Base-by-base conservation (phyloP, 768 basidiomycete genomes). In the Imleria badia region DNA sequence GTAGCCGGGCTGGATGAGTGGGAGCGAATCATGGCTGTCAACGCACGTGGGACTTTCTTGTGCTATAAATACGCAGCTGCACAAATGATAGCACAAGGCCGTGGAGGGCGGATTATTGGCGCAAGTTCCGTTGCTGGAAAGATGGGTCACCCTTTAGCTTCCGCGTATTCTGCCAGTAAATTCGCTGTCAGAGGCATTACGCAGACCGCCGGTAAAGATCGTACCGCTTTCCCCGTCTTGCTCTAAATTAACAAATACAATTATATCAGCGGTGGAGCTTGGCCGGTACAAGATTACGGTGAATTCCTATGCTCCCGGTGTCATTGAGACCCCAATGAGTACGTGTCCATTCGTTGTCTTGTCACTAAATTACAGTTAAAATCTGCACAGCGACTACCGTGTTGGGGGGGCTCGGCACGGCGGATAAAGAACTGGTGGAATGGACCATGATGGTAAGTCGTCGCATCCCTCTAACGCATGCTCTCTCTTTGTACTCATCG, bases 1-100 rank as follows among this genome's bases (percentile, higher is more conserved):
- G 6, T 33, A 72, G 80, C 72, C 5, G 61, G 65, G 4, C 43
- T 70, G 1, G 68, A 75, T 10, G 67, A 74, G 0, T 78, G 71
- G 74, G 75, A 84, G 61, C 67, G 61, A 62, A 38, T 70, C 8
- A 69, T 79, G 55, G 70, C 75, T 6, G 70, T 86, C 60, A 87
- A 87, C 60, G 73, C 78, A 55, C 77, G 80, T 49, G 84, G 84
- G 35, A 70, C 76, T 3, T 85, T 81, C 70, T 75, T 82, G 55
- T 86, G 82, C 63, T 86, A 86, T 42, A 82, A 85, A 49, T 75
- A 85, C 54, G 86, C 84, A 2, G 84, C 81, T 17, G 72, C 71
- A 48, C 79, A 81, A 60, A 87, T 87, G 86, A 74, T 84, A 10
- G 52, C 61, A 10, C 81, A 81, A 68, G 76, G 78, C 1, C 70